These are phyloP conservation scores for Mycena venus DNA, from an alignment of 768 basidiomycete genomes.

Conservation along the genomic window DNA sequence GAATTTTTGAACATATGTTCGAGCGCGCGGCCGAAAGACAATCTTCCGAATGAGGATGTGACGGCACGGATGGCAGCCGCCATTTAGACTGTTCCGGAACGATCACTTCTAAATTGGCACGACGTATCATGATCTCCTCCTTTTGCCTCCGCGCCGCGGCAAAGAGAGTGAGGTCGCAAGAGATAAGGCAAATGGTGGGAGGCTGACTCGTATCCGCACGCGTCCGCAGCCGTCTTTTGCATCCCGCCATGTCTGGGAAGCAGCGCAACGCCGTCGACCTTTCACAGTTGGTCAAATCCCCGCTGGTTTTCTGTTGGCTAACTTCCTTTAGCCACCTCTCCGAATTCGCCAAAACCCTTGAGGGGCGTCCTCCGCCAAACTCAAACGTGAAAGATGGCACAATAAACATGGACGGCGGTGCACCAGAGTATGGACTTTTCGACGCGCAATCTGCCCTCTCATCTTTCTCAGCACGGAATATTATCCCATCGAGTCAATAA, in stretches of 20 bases:
- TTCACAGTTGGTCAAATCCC: slow-evolving; percentile 22
- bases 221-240: not conserved
- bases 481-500: slow-evolving; percentile 33
- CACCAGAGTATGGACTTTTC: slow-evolving; percentile 23
- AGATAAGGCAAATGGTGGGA: too few species aligned
- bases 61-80: too few species aligned
- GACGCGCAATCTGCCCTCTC: not conserved
- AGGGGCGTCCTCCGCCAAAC: not conserved
- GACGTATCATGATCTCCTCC: too few species aligned
- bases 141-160: too few species aligned
- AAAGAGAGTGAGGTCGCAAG: too few species aligned
- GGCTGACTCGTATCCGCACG: too few species aligned
- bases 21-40: too few species aligned
- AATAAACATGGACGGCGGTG: slow-evolving; percentile 32
- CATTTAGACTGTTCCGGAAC: too few species aligned
- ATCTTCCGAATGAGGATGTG: too few species aligned
- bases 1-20: too few species aligned
- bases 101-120: too few species aligned
- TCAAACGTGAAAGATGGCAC: not conserved
- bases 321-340: slow-evolving; percentile 30
- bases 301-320: not conserved
- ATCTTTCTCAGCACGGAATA: slow-evolving; percentile 26
- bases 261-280: slow-evolving; percentile 26
- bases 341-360: slow-evolving; percentile 22
- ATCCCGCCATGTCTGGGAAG: slow-evolving; percentile 27